phyloP scores from a whole-genome alignment of 164 flowering plant species.

The Litsea cubeba region DNA sequence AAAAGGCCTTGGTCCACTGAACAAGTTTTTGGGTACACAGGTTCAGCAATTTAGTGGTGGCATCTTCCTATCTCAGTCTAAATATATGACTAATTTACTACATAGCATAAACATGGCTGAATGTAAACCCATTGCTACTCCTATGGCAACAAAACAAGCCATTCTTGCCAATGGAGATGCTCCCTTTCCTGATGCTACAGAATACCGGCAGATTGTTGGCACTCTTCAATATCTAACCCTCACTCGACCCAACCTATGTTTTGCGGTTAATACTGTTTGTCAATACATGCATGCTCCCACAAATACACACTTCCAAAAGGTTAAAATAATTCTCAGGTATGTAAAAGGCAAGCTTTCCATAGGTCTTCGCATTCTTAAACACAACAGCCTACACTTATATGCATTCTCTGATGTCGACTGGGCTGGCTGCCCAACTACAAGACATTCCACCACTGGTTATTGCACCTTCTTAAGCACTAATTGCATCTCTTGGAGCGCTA shows the following conservation, averaged over 20 bases:
- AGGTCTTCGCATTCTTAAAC: no score
- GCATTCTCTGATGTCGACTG: no score
- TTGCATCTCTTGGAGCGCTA: no score
- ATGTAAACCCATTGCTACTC: neutral
- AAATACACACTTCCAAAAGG: neutral
- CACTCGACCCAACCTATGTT: neutral
- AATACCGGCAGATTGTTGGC: neutral
- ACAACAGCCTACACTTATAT: no score
- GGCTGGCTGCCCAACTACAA: no score
- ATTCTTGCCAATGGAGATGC: neutral
- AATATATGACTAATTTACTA: no score
- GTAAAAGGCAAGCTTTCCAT: neutral
- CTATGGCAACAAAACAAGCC: neutral
- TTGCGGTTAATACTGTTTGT: neutral
- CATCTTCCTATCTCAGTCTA: neutral
- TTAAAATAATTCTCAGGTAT: neutral
- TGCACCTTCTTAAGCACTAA: no score
- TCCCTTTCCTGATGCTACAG: neutral
- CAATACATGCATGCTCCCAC: neutral
- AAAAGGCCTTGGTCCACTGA: neutral
- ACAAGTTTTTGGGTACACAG: neutral
- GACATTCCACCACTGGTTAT: no score
- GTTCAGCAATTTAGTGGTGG: neutral
- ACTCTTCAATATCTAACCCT: no score
- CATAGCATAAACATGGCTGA: no score